Base-by-base conservation (phyloP, 2,329 filamentous ascomycete species). In the Diplodia corticola region DNA sequence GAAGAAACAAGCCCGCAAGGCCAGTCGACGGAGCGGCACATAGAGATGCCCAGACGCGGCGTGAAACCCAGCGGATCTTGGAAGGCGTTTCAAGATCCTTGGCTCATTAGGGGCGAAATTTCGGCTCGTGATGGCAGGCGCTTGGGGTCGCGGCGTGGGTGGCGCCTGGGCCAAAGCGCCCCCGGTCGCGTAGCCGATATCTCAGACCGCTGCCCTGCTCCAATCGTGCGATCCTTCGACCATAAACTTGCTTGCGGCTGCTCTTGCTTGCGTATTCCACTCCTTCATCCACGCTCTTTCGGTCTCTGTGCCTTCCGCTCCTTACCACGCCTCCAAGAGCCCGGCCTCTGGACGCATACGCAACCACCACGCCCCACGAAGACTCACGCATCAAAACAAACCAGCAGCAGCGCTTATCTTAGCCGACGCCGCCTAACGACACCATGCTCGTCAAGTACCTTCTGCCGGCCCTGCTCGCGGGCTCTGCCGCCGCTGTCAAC, bases 401-500 rank as follows among this genome's bases (percentile, higher is more conserved):
- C 63, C 49, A 24, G 28, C n/a, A 64, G 33, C 51, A 51, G 33
- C 30, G 61, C 61, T 64, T 64, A 53, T 40, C 63, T 40, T 44
- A 46, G 33, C 33, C 61, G 22, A 46, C 40, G n/a, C 35, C 40
- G 6, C 37, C 20, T 50, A n/a, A 63, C 60, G 49, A 30, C 63
- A 40, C 10, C 44, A 65, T 65, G 64, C 64, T 59, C 20, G 35
- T 13, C 53, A 50, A 60, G 33, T 65, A 65, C 53, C n/a, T 65
- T 50, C 30, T 65, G 53, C 46, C 51, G n/a, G 49, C 64, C n/a
- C 53, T 65, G 44, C 40, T 77, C 63, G 75, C 81, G 48, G 76
- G 80, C 70, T 76, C 83, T 70, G 81, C 80, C 46, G 73, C 78
- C 22, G 85, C 86, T 30, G 83, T 88, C 51, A 82, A 83, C 64